Percentiles rank a stretch among this genome's conserved stretches.
phyloP scores from a whole-genome alignment of 2,329 filamentous ascomycete species.

The Stachybotrys chlorohalonatus region DNA sequence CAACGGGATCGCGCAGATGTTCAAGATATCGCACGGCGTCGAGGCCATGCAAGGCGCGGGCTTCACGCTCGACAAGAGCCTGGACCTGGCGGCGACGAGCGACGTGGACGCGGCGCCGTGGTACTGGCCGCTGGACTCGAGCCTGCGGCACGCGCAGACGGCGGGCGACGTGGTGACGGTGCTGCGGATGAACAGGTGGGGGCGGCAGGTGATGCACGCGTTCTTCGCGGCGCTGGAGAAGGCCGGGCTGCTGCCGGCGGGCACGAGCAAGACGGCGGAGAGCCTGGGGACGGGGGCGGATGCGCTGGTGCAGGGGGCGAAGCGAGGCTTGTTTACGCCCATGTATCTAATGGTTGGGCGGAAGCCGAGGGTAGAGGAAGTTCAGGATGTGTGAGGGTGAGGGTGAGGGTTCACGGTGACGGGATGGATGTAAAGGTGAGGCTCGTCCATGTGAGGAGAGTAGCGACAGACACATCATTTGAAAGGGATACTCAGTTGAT shows the following conservation, averaged over 20 bases:
- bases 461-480: too few species aligned
- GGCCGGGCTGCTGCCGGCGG: constrained; percentile 60
- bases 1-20: constrained; percentile 92
- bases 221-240: constrained; percentile 65
- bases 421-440: too few species aligned
- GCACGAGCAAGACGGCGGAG: constrained; percentile 82
- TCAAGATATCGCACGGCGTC: constrained; percentile 68
- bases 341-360: constrained; percentile 92
- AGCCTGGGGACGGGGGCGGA: constrained; percentile 69
- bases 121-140: constrained; percentile 77
- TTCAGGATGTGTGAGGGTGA: not conserved
- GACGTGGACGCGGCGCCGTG: constrained; percentile 53
- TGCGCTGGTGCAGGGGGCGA: constrained; percentile 71
- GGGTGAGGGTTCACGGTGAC: too few species aligned
- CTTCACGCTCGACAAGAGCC: constrained; percentile 56
- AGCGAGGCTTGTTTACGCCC: constrained; percentile 81
- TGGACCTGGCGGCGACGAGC: constrained; percentile 46
- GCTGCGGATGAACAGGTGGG: constrained; percentile 74
- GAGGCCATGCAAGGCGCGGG: constrained; percentile 75
- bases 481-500: too few species aligned
- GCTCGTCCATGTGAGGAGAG: too few species aligned
- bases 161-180: constrained; percentile 68
- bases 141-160: constrained; percentile 68
- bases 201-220: constrained; percentile 60
- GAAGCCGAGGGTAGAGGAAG: constrained; percentile 46